Evolutionary conservation across 2,329 filamentous ascomycete species (phyloP).

Genomic region (Fusarium illudens): DNA sequence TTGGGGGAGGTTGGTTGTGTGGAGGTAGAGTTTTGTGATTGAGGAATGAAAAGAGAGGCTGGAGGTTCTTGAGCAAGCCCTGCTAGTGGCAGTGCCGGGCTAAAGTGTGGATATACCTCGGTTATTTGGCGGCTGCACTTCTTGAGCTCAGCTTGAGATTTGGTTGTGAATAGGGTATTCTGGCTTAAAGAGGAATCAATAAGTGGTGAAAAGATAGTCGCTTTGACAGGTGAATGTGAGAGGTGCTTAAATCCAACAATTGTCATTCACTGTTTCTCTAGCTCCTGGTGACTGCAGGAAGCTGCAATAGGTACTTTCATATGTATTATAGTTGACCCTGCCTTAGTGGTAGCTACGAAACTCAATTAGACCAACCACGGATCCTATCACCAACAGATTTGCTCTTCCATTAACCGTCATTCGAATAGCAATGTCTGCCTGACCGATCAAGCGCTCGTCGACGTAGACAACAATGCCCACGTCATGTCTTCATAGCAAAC

Average conservation of each 20-base stretch:
- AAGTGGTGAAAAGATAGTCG: not conserved
- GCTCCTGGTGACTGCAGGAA: not conserved
- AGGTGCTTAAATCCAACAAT: not conserved
- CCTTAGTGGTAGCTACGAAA: not conserved
- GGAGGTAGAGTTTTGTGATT: slow-evolving; percentile 48
- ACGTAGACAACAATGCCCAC: not conserved
- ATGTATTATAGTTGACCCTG: too few relatives aligned
- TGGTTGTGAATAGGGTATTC: not conserved
- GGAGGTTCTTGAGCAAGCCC: slow-evolving; percentile 41
- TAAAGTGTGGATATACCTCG: slow-evolving; percentile 37
- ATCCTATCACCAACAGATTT: not conserved
- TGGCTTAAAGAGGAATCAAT: not conserved
- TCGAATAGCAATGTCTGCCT: not conserved
- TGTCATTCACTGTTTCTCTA: not conserved
- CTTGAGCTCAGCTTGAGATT: not conserved
- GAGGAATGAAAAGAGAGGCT: slow-evolving; percentile 44
- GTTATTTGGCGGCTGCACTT: slow-evolving; percentile 28
- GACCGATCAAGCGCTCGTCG: too few relatives aligned
- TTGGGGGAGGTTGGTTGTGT: slow-evolving; percentile 41
- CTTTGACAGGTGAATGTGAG: not conserved
- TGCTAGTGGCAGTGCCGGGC: slow-evolving; percentile 27
- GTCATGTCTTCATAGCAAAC: not conserved
- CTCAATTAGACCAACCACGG: not conserved
- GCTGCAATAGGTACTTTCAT: not conserved
- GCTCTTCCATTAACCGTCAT: not conserved